phyloP scores from a whole-genome alignment of 2,329 filamentous ascomycete species.

The Chrysosporium keratinophilum region DNA sequence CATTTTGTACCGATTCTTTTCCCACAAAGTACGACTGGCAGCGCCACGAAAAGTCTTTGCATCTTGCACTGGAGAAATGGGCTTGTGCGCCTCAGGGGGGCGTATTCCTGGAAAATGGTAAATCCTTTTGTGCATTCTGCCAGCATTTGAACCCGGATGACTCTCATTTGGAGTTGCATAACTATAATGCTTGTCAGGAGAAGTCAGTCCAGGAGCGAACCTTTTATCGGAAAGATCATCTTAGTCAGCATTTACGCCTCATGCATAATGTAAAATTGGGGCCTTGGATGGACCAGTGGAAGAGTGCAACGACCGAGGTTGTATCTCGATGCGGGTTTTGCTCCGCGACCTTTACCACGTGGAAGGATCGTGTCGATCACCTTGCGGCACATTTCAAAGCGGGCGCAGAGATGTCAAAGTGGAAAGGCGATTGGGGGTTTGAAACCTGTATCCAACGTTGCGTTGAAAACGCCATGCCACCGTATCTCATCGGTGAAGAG shows the following conservation, averaged over 20 bases:
- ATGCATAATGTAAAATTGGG: constrained; percentile 50
- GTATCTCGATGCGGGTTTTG: constrained; percentile 41
- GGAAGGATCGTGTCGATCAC: constrained; percentile 37
- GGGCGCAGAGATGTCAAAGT: constrained; percentile 30
- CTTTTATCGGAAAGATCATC: constrained; percentile 54
- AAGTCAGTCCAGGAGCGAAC: constrained; percentile 51
- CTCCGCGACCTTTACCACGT: constrained; percentile 31
- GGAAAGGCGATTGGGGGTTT: constrained; percentile 36
- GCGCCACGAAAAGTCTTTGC: constrained; percentile 49
- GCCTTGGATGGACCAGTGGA: constrained; percentile 49
- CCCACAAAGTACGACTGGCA: constrained; percentile 51
- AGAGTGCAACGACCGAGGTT: constrained; percentile 45
- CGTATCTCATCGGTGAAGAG: constrained; percentile 30
- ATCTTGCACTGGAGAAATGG: constrained; percentile 48
- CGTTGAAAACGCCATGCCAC: constrained; percentile 30
- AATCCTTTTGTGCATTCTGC: constrained; percentile 51
- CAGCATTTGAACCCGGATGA: constrained; percentile 43
- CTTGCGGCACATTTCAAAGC: constrained; percentile 34
- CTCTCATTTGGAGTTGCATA: constrained; percentile 50
- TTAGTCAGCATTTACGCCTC: constrained; percentile 50
- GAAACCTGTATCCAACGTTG: constrained; percentile 28
- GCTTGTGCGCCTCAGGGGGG: constrained; percentile 51
- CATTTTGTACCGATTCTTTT: constrained; percentile 49
- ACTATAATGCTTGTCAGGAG: constrained; percentile 49
- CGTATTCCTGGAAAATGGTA: constrained; percentile 40